Evolutionary conservation across 495 filamentous ascomycete genomes (phyloP).

Genomic region (Aspergillus nanangensis): DNA sequence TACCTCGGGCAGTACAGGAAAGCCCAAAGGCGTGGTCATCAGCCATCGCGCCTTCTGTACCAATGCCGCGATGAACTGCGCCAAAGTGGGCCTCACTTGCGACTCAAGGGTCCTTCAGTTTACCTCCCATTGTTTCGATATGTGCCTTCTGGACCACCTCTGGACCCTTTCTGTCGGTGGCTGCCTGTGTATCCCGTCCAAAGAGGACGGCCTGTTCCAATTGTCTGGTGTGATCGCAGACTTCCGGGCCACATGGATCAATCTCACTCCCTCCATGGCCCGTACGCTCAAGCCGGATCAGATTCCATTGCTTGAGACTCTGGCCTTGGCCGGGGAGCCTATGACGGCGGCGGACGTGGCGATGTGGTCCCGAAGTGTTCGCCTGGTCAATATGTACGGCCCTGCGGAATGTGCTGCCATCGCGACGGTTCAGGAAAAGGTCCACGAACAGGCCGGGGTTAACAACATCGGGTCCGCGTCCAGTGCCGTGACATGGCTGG

Average conservation of each 20-base stretch:
- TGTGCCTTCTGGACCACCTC: slow-evolving; percentile 52
- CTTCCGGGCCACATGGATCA: slow-evolving; percentile 18
- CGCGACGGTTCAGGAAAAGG: neutral
- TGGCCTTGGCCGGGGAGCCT: slow-evolving; percentile 24
- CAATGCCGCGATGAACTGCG: no score
- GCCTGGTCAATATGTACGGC: slow-evolving; percentile 11
- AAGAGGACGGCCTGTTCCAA: slow-evolving; percentile 28
- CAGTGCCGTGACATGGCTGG: slow-evolving; percentile 37
- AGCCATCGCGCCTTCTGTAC: slow-evolving; percentile 22
- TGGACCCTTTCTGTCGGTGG: slow-evolving; percentile 51
- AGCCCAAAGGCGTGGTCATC: slow-evolving; percentile 33
- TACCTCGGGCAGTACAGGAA: slow-evolving; percentile 37
- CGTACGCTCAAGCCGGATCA: slow-evolving; percentile 15
- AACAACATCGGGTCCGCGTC: slow-evolving; percentile 1
- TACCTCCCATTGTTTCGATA: slow-evolving; percentile 26
- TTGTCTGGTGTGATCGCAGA: slow-evolving; percentile 20
- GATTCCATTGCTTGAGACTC: slow-evolving; percentile 14
- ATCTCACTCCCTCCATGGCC: slow-evolving; percentile 27
- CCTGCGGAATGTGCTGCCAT: slow-evolving; percentile 10
- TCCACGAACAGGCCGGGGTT: neutral
- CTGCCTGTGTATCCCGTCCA: slow-evolving; percentile 52
- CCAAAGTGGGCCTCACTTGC: no score
- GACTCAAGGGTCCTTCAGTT: no score
- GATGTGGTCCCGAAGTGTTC: slow-evolving; percentile 7
- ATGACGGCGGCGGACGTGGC: slow-evolving; percentile 5